A percentile compares a stretch with the other conserved stretches of the same genome.
phyloP scores from a whole-genome alignment of 202 grass and related monocot genomes.

The Elaeis oleifera region DNA sequence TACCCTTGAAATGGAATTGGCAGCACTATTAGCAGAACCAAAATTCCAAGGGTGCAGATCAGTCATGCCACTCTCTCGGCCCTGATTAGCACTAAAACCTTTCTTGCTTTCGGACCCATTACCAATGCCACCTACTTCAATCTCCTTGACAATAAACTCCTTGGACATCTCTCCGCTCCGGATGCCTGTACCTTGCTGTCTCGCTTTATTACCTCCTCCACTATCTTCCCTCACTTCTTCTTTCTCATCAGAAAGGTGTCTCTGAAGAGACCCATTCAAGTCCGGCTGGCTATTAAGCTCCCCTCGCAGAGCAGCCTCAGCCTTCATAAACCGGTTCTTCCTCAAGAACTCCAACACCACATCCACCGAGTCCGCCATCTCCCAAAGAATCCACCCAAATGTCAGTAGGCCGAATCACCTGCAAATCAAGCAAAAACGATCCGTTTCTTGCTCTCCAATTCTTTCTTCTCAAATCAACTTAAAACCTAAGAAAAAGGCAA shows the following conservation, averaged over 20 bases:
- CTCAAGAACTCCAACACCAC: conserved; percentile 80
- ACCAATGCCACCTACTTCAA: conserved; percentile 45
- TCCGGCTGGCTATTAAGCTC: conserved; percentile 57
- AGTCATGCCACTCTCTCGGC: conserved; percentile 31
- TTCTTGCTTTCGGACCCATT: conserved; percentile 47
- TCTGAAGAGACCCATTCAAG: conserved; percentile 13
- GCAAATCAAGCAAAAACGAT: not conserved
- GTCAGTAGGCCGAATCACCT: conserved; percentile 7
- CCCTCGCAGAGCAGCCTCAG: conserved; percentile 69
- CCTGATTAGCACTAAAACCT: conserved; percentile 25
- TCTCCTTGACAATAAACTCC: conserved; percentile 97
- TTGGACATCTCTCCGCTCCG: conserved; percentile 45
- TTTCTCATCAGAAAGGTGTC: too few relatives aligned
- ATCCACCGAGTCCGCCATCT: conserved; percentile 83
- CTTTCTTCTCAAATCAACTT: not conserved
- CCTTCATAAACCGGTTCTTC: conserved; percentile 78
- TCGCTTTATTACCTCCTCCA: not conserved
- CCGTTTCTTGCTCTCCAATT: not conserved
- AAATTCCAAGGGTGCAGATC: conserved; percentile 94
- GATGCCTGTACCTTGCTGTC: not conserved
- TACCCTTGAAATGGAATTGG: not conserved
- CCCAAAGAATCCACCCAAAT: conserved; percentile 12
- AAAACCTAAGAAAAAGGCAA: not conserved
- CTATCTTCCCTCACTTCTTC: too few relatives aligned
- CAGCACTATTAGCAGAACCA: conserved; percentile 36